phyloP scores from a whole-genome alignment of 2,329 filamentous ascomycete genomes.

The Rhynchosporium agropyri region DNA sequence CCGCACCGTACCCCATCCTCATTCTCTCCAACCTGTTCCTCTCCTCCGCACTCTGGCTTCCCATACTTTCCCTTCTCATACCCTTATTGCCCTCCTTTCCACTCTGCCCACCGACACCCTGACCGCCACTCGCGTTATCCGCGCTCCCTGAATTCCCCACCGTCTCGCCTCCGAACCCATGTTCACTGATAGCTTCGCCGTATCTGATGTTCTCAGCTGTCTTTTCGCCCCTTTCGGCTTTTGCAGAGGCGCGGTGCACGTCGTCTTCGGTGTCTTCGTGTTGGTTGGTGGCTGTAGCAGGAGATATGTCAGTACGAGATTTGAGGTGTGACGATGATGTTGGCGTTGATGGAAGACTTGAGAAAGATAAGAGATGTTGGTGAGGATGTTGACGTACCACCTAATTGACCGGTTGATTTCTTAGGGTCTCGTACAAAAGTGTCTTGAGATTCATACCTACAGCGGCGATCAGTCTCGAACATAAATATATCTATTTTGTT shows the following conservation, averaged over 20 bases:
- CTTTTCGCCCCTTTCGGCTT: constrained; percentile 46
- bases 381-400: constrained; percentile 46
- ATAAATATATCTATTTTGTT: background rate
- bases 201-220: constrained; percentile 56
- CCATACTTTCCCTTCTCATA: constrained; percentile 38
- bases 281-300: background rate
- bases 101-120: constrained; percentile 23
- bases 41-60: constrained; percentile 39
- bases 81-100: constrained; percentile 37
- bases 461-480: background rate
- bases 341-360: background rate
- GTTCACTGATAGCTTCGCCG: constrained; percentile 58
- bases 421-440: constrained; percentile 52
- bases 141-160: constrained; percentile 44
- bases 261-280: constrained; percentile 19
- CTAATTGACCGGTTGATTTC: constrained; percentile 60
- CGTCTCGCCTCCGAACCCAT: constrained; percentile 58
- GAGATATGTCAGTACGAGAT: background rate
- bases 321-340: background rate
- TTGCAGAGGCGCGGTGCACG: constrained; percentile 27
- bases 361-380: background rate
- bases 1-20: constrained; percentile 57
- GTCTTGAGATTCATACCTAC: constrained; percentile 54
- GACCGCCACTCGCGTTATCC: constrained; percentile 39
- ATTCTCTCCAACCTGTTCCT: constrained; percentile 44